Percentiles rank a stretch among this genome's conserved stretches.
Conservation (phyloP, 352 stramenopile genomes). For the Phytopythium cucurbitacearum region DNA sequence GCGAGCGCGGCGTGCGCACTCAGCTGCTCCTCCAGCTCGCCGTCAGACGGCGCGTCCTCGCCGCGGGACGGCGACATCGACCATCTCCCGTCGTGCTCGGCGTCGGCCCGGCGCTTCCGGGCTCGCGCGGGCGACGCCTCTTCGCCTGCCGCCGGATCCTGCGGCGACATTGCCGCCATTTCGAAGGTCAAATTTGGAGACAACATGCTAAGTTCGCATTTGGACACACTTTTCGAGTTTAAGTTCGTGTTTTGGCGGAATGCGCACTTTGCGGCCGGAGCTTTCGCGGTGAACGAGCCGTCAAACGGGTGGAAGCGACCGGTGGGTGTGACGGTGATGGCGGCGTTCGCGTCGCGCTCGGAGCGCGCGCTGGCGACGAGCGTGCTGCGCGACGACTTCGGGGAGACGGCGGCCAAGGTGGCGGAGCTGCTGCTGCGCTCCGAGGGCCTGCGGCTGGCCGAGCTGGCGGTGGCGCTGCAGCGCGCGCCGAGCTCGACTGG, state of each 20-base stretch:
- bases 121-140: not conserved
- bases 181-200: not conserved
- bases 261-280: not conserved
- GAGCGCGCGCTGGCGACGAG: conserved; percentile 71
- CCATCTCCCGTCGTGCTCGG: conserved; percentile 2
- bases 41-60: conserved; percentile 14
- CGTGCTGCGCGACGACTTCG: conserved; percentile 80
- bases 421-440: conserved; percentile 52
- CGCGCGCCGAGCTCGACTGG: conserved; percentile 14
- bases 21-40: conserved; percentile 76
- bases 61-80: not conserved
- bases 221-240: too few species aligned
- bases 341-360: conserved; percentile 56
- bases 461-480: conserved; percentile 60
- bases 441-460: conserved; percentile 58
- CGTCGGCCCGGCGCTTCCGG: not conserved
- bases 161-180: not conserved
- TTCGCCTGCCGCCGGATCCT: too few species aligned
- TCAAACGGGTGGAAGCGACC: not conserved
- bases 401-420: conserved; percentile 60
- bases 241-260: too few species aligned
- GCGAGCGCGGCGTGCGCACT: conserved; percentile 50
- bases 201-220: too few species aligned
- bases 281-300: conserved; percentile 1
- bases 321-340: not conserved